phyloP scores from a whole-genome alignment of 805 yeast genomes.

The Limtongia smithiae region DNA sequence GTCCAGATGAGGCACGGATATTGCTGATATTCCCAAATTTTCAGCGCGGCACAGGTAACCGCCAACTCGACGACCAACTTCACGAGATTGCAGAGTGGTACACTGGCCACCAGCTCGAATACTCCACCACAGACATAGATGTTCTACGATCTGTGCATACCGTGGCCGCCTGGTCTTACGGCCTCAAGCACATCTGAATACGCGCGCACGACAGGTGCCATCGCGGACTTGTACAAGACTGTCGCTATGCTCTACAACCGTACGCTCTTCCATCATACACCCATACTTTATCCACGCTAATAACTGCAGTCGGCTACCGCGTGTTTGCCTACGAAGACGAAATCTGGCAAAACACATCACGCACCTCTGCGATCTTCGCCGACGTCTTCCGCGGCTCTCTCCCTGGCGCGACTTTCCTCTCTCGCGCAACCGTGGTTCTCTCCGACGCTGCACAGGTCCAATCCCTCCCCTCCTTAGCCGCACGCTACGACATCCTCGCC shows the following conservation, averaged over 20 bases:
- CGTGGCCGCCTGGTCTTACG: constrained; percentile 35
- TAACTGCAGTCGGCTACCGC: constrained; percentile 52
- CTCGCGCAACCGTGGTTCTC: constrained; percentile 71
- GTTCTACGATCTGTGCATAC: constrained; percentile 40
- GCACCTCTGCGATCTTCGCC: constrained; percentile 12
- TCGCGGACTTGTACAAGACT: constrained; percentile 22
- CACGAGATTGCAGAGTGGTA: no score
- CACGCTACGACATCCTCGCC: constrained; percentile 73
- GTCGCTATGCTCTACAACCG: constrained; percentile 34
- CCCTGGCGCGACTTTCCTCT: constrained; percentile 28
- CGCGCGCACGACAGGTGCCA: constrained; percentile 10
- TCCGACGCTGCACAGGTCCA: constrained; percentile 78
- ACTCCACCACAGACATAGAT: no score
- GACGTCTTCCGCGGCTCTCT: constrained; percentile 2
- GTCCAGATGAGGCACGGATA: no score
- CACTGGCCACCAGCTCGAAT: no score
- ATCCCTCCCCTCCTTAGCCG: constrained; percentile 44
- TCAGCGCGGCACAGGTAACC: no score
- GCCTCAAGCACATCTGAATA: constrained; percentile 12
- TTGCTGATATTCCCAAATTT: no score
- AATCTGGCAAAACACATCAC: constrained; percentile 28
- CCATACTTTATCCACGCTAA: background rate
- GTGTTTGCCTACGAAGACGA: constrained; percentile 71
- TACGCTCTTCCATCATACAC: constrained; percentile 4
- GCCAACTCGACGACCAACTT: no score